Base-by-base conservation (phyloP, 148 eudicot genomes). In the Camellia lanceoleosa region DNA sequence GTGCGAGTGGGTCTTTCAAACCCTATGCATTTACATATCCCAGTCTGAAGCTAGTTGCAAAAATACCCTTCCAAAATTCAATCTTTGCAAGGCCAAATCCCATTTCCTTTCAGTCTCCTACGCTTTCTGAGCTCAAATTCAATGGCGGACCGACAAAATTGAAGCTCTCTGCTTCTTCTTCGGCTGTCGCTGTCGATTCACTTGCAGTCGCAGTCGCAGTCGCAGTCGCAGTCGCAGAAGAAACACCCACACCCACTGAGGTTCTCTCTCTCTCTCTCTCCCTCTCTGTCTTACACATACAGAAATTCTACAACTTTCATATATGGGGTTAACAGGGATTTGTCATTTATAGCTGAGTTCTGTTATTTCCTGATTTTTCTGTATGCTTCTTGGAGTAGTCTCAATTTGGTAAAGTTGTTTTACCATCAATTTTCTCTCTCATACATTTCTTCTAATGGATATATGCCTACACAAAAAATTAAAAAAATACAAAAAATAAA, bases 61-160 rank as follows among this genome's bases (percentile, higher is more conserved):
- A 79, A 70, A 64, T 64, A 8, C 85, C 83, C 74, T 79, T 80
- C 23, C 83, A 89, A 76, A 68, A 59, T 81, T 61, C 82, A 47
- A 72, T 80, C 78, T 80, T 84, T 85, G 59, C 73, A 9, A 75
- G 71, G 64, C 79, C 82, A 69, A 88, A 84, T 15, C n/a, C 75
- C 72, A 78, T 52, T 44, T 65, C 79, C 75, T 83, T 79, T 38
- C 64, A 66, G 5, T 74, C 61, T 16, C 58, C 74, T 7, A 83
- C 87, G 71, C 56, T 68, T 62, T 59, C 83, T 60, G 80, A 63
- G 0, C 75, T 77, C 41, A 75, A 75, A 46, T 9, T 43, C 49
- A 69, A 68, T 14, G 71, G 49, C 46, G 3, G 23, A 15, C 30
- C 3, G 70, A 9, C 12, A 83, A 59, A 46, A 61, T 74, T 77